Evolutionary conservation across 2,329 filamentous ascomycete genomes (phyloP).

Genomic region (Monosporascus sp.): DNA sequence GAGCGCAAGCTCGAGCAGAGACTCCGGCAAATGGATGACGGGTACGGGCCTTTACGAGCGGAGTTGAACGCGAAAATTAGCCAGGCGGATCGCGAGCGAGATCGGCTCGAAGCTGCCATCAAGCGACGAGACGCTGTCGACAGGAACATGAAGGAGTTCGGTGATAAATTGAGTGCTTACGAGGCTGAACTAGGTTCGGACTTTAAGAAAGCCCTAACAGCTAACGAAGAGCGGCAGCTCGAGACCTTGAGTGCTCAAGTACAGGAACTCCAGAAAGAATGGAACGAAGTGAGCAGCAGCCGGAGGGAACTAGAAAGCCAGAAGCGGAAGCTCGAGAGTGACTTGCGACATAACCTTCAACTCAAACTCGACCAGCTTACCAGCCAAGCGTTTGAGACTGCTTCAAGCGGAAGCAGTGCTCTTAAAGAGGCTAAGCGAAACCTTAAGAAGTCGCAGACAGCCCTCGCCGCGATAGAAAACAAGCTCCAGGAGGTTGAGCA

Average conservation of each 20-base stretch:
- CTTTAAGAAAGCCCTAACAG: conserved; percentile 85
- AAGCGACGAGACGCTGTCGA: conserved; percentile 64
- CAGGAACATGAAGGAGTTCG: conserved; percentile 68
- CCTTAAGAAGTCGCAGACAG: conserved; percentile 69
- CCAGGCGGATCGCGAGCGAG: conserved; percentile 67
- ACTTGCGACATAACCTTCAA: conserved; percentile 82
- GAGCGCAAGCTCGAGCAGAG: conserved; percentile 78
- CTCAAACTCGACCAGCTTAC: conserved; percentile 84
- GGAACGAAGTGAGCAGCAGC: conserved; percentile 67
- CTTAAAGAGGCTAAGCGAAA: conserved; percentile 77
- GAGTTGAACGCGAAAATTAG: conserved; percentile 72
- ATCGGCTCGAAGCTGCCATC: conserved; percentile 66
- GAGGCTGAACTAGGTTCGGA: conserved; percentile 77
- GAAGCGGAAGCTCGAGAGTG: conserved; percentile 80
- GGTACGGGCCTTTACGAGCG: conserved; percentile 72
- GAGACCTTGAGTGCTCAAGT: conserved; percentile 64
- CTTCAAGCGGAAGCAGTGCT: conserved; percentile 56
- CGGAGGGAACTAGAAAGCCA: conserved; percentile 73
- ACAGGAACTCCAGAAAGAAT: conserved; percentile 70
- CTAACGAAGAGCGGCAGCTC: conserved; percentile 76
- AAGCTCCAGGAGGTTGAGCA: conserved; percentile 71
- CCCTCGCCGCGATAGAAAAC: conserved; percentile 59
- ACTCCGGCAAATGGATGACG: conserved; percentile 70
- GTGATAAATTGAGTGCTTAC: conserved; percentile 69
- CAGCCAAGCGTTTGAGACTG: conserved; percentile 64